Conservation (phyloP, 441 rosid species). For the Brassica hybrid region DNA sequence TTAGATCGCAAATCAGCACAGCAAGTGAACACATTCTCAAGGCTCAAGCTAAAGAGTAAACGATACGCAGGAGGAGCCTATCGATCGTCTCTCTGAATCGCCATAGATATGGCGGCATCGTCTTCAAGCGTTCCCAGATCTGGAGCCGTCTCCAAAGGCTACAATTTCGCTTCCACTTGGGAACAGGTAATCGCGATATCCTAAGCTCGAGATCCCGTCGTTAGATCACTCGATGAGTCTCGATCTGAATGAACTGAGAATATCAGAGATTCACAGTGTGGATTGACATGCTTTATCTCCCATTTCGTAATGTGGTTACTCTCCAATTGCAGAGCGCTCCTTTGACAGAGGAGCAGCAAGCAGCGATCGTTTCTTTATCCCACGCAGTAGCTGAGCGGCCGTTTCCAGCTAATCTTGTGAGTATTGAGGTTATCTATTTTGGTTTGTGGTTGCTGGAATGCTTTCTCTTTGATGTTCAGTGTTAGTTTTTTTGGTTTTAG, state of each 20-base stretch:
- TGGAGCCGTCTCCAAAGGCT: conserved; percentile 88
- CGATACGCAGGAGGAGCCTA: not conserved
- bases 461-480: too few relatives aligned
- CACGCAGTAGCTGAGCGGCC: conserved; percentile 88
- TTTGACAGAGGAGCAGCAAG: conserved; percentile 85
- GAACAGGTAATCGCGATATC: conserved; percentile 79
- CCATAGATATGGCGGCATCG: conserved; percentile 53
- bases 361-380: conserved; percentile 68
- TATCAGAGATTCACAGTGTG: conserved; percentile 11
- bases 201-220: conserved; percentile 5
- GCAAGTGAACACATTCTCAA: conserved; percentile 29
- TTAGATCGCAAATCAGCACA: conserved; percentile 13
- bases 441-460: too few relatives aligned
- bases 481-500: conserved; percentile 45
- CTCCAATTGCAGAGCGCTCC: conserved; percentile 69
- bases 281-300: not conserved
- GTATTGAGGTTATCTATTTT: conserved; percentile 26
- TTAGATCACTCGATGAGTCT: not conserved
- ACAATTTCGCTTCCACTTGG: conserved; percentile 97
- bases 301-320: conserved; percentile 20
- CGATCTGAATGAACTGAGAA: conserved; percentile 18
- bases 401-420: conserved; percentile 74
- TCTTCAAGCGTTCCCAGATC: conserved; percentile 67
- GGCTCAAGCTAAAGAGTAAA: conserved; percentile 20
- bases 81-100: conserved; percentile 15